These are phyloP conservation scores for Termitomyces sp. DNA, from an alignment of 768 basidiomycete species.

Conservation along the genomic window DNA sequence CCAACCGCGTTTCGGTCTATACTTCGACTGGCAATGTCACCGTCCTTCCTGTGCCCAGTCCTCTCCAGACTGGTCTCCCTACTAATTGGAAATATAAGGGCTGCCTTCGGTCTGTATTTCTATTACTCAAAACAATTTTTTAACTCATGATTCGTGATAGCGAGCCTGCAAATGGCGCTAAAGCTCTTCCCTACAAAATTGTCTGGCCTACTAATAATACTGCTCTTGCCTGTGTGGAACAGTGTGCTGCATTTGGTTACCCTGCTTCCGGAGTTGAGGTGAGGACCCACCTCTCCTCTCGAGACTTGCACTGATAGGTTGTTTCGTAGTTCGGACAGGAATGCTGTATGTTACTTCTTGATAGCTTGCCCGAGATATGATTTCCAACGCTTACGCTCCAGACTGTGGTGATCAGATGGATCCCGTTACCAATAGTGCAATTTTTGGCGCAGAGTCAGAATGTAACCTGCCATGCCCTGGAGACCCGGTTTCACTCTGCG, in stretches of 20 bases:
- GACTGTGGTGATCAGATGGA: slow-evolving; percentile 71
- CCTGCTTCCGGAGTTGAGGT: slow-evolving; percentile 65
- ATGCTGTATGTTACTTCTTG: slow-evolving; percentile 56
- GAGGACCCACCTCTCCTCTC: slow-evolving; percentile 9
- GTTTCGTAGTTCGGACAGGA: slow-evolving; percentile 52
- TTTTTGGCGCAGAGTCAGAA: slow-evolving; percentile 38
- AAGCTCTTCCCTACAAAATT: slow-evolving; percentile 60
- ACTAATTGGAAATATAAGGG: slow-evolving; percentile 64
- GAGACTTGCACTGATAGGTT: not conserved
- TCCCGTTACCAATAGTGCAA: slow-evolving; percentile 37
- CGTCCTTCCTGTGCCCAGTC: slow-evolving; percentile 54
- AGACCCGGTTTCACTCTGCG: slow-evolving; percentile 68
- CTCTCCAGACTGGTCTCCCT: slow-evolving; percentile 56
- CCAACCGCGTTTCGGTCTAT: slow-evolving; percentile 71
- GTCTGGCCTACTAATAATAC: slow-evolving; percentile 61
- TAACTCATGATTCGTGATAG: slow-evolving; percentile 26
- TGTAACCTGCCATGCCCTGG: slow-evolving; percentile 61
- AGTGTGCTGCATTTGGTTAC: slow-evolving; percentile 71
- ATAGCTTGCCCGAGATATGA: not conserved
- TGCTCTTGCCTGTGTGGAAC: slow-evolving; percentile 59
- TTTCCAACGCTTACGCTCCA: slow-evolving; percentile 21
- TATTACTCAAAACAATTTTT: not conserved
- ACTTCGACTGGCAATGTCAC: slow-evolving; percentile 48
- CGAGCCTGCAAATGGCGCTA: slow-evolving; percentile 36
- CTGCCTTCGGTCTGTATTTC: slow-evolving; percentile 53